Evolutionary conservation across 2,329 filamentous ascomycete species (phyloP).

Genomic region (Aureobasidium sp.): DNA sequence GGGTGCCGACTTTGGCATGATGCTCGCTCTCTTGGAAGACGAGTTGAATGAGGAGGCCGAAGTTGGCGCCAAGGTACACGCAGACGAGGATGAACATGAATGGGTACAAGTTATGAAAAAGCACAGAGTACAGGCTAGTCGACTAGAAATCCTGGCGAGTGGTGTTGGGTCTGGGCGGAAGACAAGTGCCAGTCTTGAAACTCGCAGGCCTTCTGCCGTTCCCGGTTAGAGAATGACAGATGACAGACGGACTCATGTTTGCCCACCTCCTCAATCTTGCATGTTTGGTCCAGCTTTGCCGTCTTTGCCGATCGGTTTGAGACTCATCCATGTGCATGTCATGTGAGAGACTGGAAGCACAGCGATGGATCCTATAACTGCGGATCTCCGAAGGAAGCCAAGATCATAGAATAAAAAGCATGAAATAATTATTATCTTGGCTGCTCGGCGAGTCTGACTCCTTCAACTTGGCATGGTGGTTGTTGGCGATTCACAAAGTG

Average conservation of each 20-base stretch:
- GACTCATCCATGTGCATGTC: neutral
- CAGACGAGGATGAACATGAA: slow-evolving; percentile 50
- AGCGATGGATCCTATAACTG: neutral
- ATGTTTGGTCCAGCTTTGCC: slow-evolving; percentile 2
- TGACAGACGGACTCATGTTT: neutral
- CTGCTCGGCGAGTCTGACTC: neutral
- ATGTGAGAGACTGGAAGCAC: neutral
- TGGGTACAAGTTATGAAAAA: slow-evolving; percentile 88
- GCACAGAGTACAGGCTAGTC: slow-evolving; percentile 75
- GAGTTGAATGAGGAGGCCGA: slow-evolving; percentile 37
- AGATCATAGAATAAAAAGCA: neutral
- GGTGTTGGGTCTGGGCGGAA: slow-evolving; percentile 33
- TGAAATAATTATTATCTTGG: neutral
- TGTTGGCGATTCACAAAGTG: neutral
- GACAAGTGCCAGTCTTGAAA: slow-evolving; percentile 14
- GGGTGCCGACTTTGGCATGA: slow-evolving; percentile 86
- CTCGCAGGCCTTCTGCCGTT: slow-evolving; percentile 8
- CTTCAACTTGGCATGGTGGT: neutral
- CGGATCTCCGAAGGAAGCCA: neutral
- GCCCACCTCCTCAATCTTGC: slow-evolving; percentile 1
- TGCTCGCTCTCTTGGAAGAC: slow-evolving; percentile 61
- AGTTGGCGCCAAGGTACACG: slow-evolving; percentile 63
- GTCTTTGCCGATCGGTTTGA: slow-evolving; percentile 7
- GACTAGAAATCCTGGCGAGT: slow-evolving; percentile 53
- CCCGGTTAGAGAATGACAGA: slow-evolving; percentile 5